Evolutionary conservation across 192 early-diverging fungal species (phyloP).

Genomic region (Umbelopsis vinacea): DNA sequence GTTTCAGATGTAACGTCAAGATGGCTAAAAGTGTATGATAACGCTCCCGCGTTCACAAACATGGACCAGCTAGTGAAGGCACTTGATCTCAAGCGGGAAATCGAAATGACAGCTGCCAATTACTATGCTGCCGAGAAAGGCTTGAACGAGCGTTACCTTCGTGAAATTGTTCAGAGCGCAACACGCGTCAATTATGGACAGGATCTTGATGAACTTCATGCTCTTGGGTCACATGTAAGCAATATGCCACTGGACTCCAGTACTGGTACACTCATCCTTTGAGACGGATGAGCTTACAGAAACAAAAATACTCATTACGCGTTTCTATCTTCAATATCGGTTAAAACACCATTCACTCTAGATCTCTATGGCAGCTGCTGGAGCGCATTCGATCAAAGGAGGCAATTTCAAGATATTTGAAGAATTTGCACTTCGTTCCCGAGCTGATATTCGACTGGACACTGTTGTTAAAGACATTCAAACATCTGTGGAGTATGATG

Average conservation of each 20-base stretch:
- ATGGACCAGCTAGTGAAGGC: conserved; percentile 34
- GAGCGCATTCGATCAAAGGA: conserved; percentile 49
- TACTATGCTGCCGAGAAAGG: conserved; percentile 42
- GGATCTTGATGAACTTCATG: conserved; percentile 60
- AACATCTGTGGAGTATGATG: conserved; percentile 13
- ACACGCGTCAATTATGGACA: conserved; percentile 71
- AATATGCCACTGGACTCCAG: background rate
- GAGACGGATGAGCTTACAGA: too few relatives aligned
- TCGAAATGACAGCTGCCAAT: conserved; percentile 37
- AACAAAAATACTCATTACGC: too few relatives aligned
- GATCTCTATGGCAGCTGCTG: conserved; percentile 55
- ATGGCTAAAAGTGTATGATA: conserved; percentile 44
- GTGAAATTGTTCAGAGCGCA: conserved; percentile 60
- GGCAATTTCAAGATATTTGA: conserved; percentile 70
- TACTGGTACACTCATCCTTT: too few relatives aligned
- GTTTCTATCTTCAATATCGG: background rate
- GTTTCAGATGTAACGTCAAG: conserved; percentile 26
- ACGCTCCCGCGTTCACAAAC: conserved; percentile 35
- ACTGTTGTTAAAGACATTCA: conserved; percentile 48
- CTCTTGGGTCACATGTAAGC: conserved; percentile 54
- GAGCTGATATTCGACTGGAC: conserved; percentile 50
- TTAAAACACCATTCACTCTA: background rate
- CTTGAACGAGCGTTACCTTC: conserved; percentile 41
- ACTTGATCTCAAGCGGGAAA: conserved; percentile 35
- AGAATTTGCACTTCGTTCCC: conserved; percentile 48